Base-by-base conservation (phyloP, 1,284 basidiomycete genomes). In the Cryptococcus sp. region DNA sequence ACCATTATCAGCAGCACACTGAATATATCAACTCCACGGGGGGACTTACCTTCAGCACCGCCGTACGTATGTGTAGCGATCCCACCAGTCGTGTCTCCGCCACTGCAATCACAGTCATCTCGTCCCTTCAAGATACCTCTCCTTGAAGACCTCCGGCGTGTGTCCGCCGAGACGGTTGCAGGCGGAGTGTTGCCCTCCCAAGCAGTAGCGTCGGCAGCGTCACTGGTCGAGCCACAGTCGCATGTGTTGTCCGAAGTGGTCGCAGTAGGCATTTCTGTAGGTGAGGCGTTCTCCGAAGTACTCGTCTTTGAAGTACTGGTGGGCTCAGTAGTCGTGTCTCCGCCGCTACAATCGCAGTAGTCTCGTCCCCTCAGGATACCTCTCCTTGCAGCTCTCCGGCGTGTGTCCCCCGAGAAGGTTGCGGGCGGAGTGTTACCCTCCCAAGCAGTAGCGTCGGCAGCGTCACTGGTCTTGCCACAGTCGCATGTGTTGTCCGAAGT, bases 51-150 rank as follows among this genome's bases (percentile, higher is more conserved):
- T 53, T 53, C 52, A 11, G 15, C 43, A 38, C 28, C 28, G 4
- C 12, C 51, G 24, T 44, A 52, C 21, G 28, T 28, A 45, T 24
- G n/a, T 15, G 51, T 18, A 13, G 42, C 50, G 18, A 39, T 40
- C 9, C 50, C 50, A 9, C 24, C 42, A 18, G 16, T 50, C 9
- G 24, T 40, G 21, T 33, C 33, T 1, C 35, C 11, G 15, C 40
- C 46, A 9, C 50, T 36, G 42, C 59, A 61, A 35, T 55, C 56
- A 20, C 59, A 61, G 4, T 45, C 45, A 35, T 51, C 53, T 37
- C 56, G 37, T 11, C n/a, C n/a, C n/a, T 46, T 18, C 54, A 56
- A 53, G 28, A 60, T 39, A 16, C 54, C 55, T 44, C 52, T 47
- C 38, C 39, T 38, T 4, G 9, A 4, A 33, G 28, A 33, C 28